A percentile compares a stretch with the other conserved stretches of the same genome.
These are phyloP conservation scores for Malassezia sympodialis DNA, from an alignment of 1,284 basidiomycete species.

Conservation along the genomic window DNA sequence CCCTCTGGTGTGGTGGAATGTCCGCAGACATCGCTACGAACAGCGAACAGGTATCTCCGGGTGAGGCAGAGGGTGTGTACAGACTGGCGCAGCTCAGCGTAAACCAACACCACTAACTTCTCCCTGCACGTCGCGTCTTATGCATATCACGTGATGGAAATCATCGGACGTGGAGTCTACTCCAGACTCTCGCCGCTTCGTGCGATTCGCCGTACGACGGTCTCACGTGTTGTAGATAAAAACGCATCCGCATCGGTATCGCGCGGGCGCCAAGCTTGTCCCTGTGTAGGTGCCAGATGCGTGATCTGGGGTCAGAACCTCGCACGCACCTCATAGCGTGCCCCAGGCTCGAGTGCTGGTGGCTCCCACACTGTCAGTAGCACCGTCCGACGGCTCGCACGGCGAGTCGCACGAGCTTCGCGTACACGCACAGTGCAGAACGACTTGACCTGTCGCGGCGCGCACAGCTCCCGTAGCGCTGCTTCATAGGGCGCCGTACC, in stretches of 20 bases:
- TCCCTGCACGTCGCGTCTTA: conserved; percentile 10
- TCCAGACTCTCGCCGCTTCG: background rate
- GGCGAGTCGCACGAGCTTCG: conserved; percentile 54
- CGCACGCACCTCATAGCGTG: conserved; percentile 1
- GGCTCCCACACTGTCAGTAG: conserved; percentile 29
- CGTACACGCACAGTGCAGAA: conserved; percentile 68
- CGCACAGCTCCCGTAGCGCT: conserved; percentile 57
- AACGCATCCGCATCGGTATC: conserved; percentile 7
- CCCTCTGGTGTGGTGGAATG: background rate
- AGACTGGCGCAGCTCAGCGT: background rate
- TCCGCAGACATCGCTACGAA: conserved; percentile 13
- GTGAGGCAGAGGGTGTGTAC: background rate
- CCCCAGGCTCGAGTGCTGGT: conserved; percentile 3
- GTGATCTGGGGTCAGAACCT: background rate
- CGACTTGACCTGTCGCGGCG: conserved; percentile 65
- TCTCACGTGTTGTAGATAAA: conserved; percentile 8
- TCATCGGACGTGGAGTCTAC: background rate
- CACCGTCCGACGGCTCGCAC: conserved; percentile 18
- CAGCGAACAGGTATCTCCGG: background rate
- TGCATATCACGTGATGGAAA: conserved; percentile 12
- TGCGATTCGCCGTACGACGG: conserved; percentile 1
- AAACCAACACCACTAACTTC: conserved; percentile 20
- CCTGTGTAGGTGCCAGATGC: conserved; percentile 6
- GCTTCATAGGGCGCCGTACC: conserved; percentile 3
- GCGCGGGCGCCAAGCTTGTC: conserved; percentile 8